A percentile compares a stretch with the other conserved stretches of the same genome.
Conservation (phyloP, 2,329 filamentous ascomycete genomes). For the Chaetomiaceae sp. region DNA sequence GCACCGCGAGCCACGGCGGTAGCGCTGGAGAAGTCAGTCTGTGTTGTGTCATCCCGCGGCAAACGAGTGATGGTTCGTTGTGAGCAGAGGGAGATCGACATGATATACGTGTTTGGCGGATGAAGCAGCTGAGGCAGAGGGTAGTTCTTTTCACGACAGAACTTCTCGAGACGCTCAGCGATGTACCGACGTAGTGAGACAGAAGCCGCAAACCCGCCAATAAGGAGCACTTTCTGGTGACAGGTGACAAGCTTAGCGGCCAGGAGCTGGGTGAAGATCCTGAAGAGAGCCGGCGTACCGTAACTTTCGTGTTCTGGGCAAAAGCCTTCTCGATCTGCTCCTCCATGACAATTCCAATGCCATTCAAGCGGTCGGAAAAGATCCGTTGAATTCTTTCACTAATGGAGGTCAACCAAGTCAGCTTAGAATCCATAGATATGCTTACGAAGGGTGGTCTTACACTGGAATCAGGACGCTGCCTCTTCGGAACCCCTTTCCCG, state of each 20-base stretch:
- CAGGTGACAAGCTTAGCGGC: too few species aligned
- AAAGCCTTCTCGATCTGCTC: conserved; percentile 7
- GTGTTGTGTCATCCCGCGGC: background rate
- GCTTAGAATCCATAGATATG: background rate
- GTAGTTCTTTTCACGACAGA: conserved; percentile 1
- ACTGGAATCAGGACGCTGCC: conserved; percentile 7
- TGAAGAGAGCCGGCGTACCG: too few species aligned
- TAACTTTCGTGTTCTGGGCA: conserved; percentile 8
- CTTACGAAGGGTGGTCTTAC: background rate
- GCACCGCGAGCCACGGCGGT: conserved; percentile 28
- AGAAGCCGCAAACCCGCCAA: conserved; percentile 29
- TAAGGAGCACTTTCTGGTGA: conserved; percentile 27
- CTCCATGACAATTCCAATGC: conserved; percentile 1
- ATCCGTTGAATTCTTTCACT: conserved; percentile 14
- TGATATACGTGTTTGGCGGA: conserved; percentile 2
- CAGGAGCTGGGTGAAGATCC: too few species aligned
- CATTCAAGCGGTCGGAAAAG: conserved; percentile 13
- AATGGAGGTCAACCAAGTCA: background rate
- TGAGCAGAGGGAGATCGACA: too few species aligned
- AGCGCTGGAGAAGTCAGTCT: conserved; percentile 9
- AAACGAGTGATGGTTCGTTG: too few species aligned
- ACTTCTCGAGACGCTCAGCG: conserved; percentile 10
- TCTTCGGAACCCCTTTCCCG: conserved; percentile 3
- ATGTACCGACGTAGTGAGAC: conserved; percentile 24
- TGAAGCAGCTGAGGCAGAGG: conserved; percentile 2